These are phyloP conservation scores for Physaria fendleri DNA, from an alignment of 345 rosid genomes.

Conservation along the genomic window DNA sequence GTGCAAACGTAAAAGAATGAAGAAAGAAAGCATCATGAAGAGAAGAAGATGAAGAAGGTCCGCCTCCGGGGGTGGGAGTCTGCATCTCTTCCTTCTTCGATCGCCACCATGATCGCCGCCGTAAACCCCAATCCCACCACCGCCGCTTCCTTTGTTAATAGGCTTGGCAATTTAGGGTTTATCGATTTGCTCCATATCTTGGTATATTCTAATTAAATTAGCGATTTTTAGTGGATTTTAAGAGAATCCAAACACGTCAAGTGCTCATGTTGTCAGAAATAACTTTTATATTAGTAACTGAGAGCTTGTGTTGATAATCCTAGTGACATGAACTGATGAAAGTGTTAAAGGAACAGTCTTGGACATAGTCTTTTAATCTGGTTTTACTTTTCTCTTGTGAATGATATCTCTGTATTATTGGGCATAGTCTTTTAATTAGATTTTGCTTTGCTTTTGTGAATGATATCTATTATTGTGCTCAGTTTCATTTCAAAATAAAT, in stretches of 20 bases:
- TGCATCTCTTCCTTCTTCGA: slow-evolving; percentile 11
- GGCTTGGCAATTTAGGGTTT: not conserved
- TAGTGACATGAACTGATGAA: not conserved
- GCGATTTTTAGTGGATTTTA: slow-evolving; percentile 23
- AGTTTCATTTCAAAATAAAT: not conserved
- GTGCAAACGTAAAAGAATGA: slow-evolving; percentile 1
- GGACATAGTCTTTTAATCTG: slow-evolving; percentile 52
- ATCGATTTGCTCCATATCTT: not conserved
- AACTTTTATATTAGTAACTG: not conserved
- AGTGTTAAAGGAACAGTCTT: not conserved
- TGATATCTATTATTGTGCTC: not conserved
- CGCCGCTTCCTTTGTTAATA: not conserved
- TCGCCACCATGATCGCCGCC: slow-evolving; percentile 6
- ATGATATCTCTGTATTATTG: not conserved
- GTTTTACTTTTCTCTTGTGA: slow-evolving; percentile 36
- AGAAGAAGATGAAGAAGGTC: slow-evolving; percentile 28
- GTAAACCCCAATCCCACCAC: not conserved
- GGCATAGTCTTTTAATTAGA: not conserved
- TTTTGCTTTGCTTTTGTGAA: not conserved
- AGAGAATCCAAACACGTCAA: slow-evolving; percentile 55
- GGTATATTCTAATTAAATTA: not conserved
- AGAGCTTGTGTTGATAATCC: not conserved
- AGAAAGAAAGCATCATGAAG: not conserved
- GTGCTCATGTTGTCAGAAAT: slow-evolving; percentile 55
- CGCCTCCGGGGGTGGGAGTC: slow-evolving; percentile 39